Evolutionary conservation across 306 rosid species (phyloP).

Genomic region (Fragaria ananassa): DNA sequence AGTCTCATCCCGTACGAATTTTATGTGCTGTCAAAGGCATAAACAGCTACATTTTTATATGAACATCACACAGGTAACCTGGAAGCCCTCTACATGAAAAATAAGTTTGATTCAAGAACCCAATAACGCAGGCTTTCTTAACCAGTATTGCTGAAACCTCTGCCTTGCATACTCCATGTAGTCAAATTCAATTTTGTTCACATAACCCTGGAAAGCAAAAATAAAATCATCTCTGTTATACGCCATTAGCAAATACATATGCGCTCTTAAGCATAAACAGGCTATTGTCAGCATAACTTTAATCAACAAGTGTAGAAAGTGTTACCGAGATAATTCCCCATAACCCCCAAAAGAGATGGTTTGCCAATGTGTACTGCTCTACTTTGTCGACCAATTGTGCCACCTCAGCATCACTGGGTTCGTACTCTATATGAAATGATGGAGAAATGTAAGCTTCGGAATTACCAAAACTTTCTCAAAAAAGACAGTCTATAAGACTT

Average conservation of each 20-base stretch:
- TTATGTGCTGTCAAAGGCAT: neutral
- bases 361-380: conserved; percentile 74
- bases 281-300: neutral
- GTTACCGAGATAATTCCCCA: conserved; percentile 94
- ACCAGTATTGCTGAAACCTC: conserved; percentile 71
- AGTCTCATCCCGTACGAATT: neutral
- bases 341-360: conserved; percentile 87
- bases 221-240: neutral
- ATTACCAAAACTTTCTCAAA: neutral
- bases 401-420: conserved; percentile 56
- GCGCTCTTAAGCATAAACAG: neutral
- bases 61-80: neutral
- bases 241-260: neutral
- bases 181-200: conserved; percentile 85
- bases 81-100: neutral
- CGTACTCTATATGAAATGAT: conserved; percentile 37
- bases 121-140: conserved; percentile 47
- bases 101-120: conserved; percentile 3
- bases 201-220: conserved; percentile 55
- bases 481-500: neutral
- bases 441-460: conserved; percentile 7
- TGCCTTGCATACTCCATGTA: conserved; percentile 81
- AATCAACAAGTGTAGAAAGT: neutral
- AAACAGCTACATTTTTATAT: neutral
- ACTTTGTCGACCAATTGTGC: conserved; percentile 43